A percentile compares a stretch with the other conserved stretches of the same genome.
Conservation (phyloP, 306 rosid genomes). For the Inga oerstediana region DNA sequence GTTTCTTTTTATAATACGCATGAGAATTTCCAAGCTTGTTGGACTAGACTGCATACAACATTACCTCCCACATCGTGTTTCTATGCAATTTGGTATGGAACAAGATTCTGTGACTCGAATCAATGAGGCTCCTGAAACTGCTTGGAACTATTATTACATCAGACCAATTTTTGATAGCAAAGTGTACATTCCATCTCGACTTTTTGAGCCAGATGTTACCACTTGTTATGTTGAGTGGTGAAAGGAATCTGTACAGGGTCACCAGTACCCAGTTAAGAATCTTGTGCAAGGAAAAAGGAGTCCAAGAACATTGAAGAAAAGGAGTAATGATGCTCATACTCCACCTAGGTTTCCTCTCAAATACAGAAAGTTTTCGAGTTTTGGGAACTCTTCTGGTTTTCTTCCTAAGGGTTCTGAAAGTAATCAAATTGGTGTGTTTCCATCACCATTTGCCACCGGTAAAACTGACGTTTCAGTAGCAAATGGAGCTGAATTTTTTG, state of each 20-base stretch:
- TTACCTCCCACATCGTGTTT: constrained; percentile 43
- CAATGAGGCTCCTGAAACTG: neutral
- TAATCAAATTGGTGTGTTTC: no score
- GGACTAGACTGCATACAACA: neutral
- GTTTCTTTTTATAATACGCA: no score
- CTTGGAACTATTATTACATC: constrained; percentile 42
- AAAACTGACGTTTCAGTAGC: no score
- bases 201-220: constrained; percentile 43
- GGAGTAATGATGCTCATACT: neutral
- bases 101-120: no score
- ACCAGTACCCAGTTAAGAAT: neutral
- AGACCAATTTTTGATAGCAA: constrained; percentile 12
- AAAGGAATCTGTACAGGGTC: constrained; percentile 7
- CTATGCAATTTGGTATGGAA: no score
- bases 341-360: no score
- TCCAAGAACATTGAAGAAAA: neutral
- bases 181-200: constrained; percentile 42
- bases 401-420: no score
- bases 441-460: no score
- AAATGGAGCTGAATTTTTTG: no score
- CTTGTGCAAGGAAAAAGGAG: constrained; percentile 24
- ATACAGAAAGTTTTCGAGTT: no score
- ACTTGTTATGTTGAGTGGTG: constrained; percentile 33
- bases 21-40: no score
- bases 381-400: no score